phyloP scores from a whole-genome alignment of 257 asterid genomes.

The Anisodus tanguticus region DNA sequence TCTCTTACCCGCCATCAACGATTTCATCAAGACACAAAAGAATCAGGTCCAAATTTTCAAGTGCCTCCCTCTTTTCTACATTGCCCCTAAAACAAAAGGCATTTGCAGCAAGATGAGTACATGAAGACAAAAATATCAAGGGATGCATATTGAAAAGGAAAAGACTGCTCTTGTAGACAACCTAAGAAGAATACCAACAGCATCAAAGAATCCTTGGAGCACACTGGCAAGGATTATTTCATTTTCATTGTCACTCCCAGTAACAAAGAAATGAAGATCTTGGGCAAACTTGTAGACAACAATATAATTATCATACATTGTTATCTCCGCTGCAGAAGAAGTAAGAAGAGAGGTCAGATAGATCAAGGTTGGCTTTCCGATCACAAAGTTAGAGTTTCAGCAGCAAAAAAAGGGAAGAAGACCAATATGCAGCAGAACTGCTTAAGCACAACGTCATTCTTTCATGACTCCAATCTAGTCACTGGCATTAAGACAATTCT shows the following conservation, averaged over 20 bases:
- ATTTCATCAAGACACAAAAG: conserved; percentile 83
- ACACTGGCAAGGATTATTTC: conserved; percentile 73
- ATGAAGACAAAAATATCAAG: not conserved
- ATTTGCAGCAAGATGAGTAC: conserved; percentile 29
- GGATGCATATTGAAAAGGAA: conserved; percentile 23
- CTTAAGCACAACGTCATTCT: not conserved
- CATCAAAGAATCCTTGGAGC: conserved; percentile 80
- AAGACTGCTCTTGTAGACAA: conserved; percentile 32
- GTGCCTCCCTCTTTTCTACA: conserved; percentile 80
- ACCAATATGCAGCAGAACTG: conserved; percentile 1
- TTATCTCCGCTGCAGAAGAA: conserved; percentile 64
- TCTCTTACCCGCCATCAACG: conserved; percentile 80
- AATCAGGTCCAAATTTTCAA: conserved; percentile 79
- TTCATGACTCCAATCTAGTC: conserved; percentile 6
- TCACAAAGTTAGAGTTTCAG: conserved; percentile 1
- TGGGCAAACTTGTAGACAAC: conserved; percentile 75
- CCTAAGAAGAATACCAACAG: conserved; percentile 81
- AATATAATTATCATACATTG: conserved; percentile 68
- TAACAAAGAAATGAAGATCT: conserved; percentile 83
- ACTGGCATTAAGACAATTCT: not conserved
- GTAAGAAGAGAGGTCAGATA: conserved; percentile 21
- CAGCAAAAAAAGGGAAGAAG: too few relatives aligned
- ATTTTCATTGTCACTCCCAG: conserved; percentile 81
- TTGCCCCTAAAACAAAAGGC: conserved; percentile 55
- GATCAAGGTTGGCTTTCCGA: not conserved